Evolutionary conservation across 192 early-diverging fungal genomes (phyloP).

Genomic region (Chytriomyces confervae): DNA sequence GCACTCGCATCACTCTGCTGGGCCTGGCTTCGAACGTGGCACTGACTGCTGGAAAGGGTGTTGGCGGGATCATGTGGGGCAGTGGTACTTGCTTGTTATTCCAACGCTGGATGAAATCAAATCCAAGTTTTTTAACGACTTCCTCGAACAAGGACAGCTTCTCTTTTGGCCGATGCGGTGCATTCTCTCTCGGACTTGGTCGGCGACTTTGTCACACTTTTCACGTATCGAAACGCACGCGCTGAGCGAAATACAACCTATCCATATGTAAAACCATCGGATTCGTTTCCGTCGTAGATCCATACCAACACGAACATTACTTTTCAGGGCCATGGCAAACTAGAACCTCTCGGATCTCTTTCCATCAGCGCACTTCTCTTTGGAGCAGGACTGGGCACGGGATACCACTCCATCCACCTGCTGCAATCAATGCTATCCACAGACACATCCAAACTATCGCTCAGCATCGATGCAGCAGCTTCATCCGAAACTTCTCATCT

Average conservation of each 20-base stretch:
- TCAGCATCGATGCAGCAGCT: constrained; percentile 12
- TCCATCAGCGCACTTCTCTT: constrained; percentile 72
- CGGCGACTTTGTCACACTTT: constrained; percentile 81
- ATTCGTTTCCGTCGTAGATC: not conserved
- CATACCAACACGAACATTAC: not conserved
- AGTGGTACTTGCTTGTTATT: not conserved
- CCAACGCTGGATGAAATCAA: not conserved
- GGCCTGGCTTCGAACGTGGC: constrained; percentile 47
- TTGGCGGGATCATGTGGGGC: constrained; percentile 37
- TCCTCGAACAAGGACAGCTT: constrained; percentile 66
- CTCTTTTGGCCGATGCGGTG: constrained; percentile 78
- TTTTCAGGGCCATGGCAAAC: constrained; percentile 47
- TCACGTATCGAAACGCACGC: constrained; percentile 74
- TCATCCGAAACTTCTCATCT: not conserved
- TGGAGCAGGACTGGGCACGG: constrained; percentile 69
- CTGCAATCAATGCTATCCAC: constrained; percentile 44
- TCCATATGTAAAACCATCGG: constrained; percentile 71
- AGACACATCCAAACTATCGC: too few relatives aligned
- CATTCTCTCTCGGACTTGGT: constrained; percentile 72
- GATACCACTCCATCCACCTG: constrained; percentile 66
- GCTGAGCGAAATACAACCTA: constrained; percentile 61
- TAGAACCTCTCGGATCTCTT: constrained; percentile 48
- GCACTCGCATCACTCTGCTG: constrained; percentile 45
- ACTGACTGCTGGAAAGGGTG: constrained; percentile 46
- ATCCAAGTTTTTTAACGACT: constrained; percentile 11